Conservation (phyloP, 2,329 filamentous ascomycete species). For the Cercospora sp. region DNA sequence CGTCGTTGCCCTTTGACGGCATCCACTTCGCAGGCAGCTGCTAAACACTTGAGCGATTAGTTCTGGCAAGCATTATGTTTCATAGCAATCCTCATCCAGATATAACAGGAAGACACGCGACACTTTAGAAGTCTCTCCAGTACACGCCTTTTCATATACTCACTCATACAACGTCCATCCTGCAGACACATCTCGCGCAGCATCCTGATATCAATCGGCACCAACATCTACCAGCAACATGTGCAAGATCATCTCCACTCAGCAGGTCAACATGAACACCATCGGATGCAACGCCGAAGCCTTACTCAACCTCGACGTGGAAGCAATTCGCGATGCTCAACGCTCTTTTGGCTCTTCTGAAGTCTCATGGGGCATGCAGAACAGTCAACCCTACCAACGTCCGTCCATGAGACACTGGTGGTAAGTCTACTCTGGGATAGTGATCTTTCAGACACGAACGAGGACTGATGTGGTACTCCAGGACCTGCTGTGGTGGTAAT, state of each 20-base stretch:
- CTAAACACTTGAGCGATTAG: not conserved
- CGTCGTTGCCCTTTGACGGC: not conserved
- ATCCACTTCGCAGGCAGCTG: not conserved
- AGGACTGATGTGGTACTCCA: not conserved
- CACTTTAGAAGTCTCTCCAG: not conserved
- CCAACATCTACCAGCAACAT: not conserved
- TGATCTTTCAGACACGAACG: not conserved
- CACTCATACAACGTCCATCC: not conserved
- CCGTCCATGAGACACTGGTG: not conserved
- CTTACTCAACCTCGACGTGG: not conserved
- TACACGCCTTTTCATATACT: not conserved
- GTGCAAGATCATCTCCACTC: not conserved
- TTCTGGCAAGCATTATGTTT: not conserved
- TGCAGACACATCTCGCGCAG: not conserved
- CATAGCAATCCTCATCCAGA: not conserved
- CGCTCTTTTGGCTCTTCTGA: not conserved
- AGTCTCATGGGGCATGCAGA: not conserved
- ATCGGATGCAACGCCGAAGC: not conserved
- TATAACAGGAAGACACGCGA: not conserved
- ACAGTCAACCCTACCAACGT: not conserved
- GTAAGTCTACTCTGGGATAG: not conserved
- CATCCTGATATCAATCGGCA: not conserved
- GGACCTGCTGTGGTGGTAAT: no score
- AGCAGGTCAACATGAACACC: not conserved
- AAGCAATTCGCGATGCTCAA: not conserved